Evolutionary conservation across 148 eudicot genomes (phyloP), one percentile per base, ranked within the genome.

Genomic region (Talinum fruticosum): DNA sequence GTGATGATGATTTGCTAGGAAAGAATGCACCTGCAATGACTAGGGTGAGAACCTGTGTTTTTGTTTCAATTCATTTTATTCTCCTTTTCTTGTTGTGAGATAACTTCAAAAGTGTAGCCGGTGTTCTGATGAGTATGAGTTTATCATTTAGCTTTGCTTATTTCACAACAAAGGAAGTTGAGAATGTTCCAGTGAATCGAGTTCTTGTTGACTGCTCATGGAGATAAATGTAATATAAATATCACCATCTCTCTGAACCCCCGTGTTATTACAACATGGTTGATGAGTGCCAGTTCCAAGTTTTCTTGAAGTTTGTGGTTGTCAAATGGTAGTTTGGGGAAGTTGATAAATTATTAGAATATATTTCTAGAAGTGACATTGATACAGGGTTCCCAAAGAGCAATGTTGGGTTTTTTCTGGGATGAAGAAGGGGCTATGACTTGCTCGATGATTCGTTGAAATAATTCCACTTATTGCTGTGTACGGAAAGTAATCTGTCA

Each of bases 1-100:
- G 94, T 54, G 99, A 96, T 85, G 98, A 94, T 87, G 97, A 91
- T 74, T 85, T 93, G 81, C 82, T 90, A 87, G 96, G 91, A 76
- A 90, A 87, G 74, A 87, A 91, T 87, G 97, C 99, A 73, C 99
- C 97, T 79, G 99, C 99, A 44, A 85, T 96, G 89, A 96, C 82
- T 79, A 91, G 97, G 92, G 99, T 96, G 85, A 85, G 87, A 78
- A 45, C 71, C 77, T 77, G 51, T 72, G 51, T 36, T 76, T 51
- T 53, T 35, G 10, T 77, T 67, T 16, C 18, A 64, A 61, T 19
- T 28, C 18, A 64, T 70, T 19, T 28, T 72, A 54, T 24, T 53
- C 33, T 21, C 5, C n/a, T 41, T 12, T 66, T 62, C 10, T 64
- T 37, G 68, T 5, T 47, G 72, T 61, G 59, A 74, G 45, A 37